Evolutionary conservation across 2,329 filamentous ascomycete genomes (phyloP).

Genomic region (Colletotrichum magnum): DNA sequence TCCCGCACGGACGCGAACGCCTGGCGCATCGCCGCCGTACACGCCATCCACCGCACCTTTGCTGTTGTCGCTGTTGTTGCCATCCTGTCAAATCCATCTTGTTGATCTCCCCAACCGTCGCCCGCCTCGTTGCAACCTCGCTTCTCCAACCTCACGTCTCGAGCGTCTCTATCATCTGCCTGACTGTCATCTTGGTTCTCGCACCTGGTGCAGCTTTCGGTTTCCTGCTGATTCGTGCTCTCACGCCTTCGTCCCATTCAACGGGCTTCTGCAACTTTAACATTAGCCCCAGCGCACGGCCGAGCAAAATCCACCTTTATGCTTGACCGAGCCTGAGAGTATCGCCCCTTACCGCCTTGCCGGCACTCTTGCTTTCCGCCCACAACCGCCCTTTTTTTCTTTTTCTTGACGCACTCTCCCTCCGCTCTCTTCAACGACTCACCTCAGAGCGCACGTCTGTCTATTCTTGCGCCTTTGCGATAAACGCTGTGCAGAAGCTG

Average conservation of each 20-base stretch:
- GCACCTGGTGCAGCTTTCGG: not conserved
- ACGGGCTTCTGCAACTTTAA: conserved; percentile 26
- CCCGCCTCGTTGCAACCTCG: not conserved
- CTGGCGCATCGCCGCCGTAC: not conserved
- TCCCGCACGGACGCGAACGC: conserved; percentile 28
- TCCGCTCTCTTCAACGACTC: not conserved
- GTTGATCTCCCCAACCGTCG: not conserved
- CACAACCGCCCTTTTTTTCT: not conserved
- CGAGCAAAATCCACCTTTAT: not conserved
- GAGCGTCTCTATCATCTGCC: not conserved
- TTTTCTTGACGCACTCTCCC: not conserved
- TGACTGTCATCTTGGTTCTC: not conserved
- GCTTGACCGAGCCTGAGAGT: conserved; percentile 10
- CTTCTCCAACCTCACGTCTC: not conserved
- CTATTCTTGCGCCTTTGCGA: not conserved
- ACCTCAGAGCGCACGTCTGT: not conserved
- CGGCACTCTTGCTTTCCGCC: not conserved
- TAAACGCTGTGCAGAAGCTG: not conserved
- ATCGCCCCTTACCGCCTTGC: not conserved
- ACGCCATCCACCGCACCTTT: not conserved
- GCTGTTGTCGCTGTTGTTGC: not conserved
- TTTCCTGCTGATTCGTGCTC: not conserved
- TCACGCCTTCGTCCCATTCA: not conserved
- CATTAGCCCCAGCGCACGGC: conserved; percentile 22
- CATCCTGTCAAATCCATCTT: not conserved